These are phyloP conservation scores for Sporothrix brunneoviolacea DNA, from an alignment of 2,329 filamentous ascomycete species.

Conservation along the genomic window DNA sequence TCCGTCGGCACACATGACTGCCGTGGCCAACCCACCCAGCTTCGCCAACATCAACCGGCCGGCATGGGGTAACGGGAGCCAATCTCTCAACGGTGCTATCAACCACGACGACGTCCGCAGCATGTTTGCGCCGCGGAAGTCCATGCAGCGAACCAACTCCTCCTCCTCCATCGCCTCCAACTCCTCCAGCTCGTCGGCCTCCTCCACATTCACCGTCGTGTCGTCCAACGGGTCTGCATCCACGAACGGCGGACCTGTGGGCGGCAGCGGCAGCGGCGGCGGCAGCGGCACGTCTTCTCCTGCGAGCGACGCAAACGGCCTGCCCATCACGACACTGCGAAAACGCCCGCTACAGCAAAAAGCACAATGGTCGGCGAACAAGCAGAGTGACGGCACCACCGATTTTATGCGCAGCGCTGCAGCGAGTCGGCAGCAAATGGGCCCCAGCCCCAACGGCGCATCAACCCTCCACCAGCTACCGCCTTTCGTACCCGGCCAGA, in stretches of 20 bases:
- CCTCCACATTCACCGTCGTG: constrained; percentile 55
- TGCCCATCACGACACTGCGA: constrained; percentile 42
- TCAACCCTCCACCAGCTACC: constrained; percentile 32
- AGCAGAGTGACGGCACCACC: constrained; percentile 41
- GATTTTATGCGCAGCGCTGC: constrained; percentile 40
- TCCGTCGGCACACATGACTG: constrained; percentile 49
- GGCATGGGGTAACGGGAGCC: constrained; percentile 56
- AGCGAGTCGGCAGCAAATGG: constrained; percentile 30
- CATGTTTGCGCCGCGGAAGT: constrained; percentile 87
- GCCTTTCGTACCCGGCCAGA: constrained; percentile 29
- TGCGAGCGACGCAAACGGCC: constrained; percentile 43
- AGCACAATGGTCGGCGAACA: constrained; percentile 42
- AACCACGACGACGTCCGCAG: constrained; percentile 77
- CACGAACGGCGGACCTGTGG: constrained; percentile 35
- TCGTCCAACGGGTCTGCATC: constrained; percentile 46
- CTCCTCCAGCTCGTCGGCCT: constrained; percentile 51
- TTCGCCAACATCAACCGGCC: constrained; percentile 58
- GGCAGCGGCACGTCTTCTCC: background rate
- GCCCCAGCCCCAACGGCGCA: constrained; percentile 37
- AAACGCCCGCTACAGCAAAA: constrained; percentile 45
- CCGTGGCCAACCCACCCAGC: constrained; percentile 58
- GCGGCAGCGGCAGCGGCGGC: constrained; percentile 23
- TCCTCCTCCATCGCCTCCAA: constrained; percentile 76
- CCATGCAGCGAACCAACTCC: constrained; percentile 78
- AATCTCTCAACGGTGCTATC: constrained; percentile 53